These are phyloP conservation scores for Fusarium miscanthi DNA, from an alignment of 2,329 filamentous ascomycete genomes.

Conservation along the genomic window DNA sequence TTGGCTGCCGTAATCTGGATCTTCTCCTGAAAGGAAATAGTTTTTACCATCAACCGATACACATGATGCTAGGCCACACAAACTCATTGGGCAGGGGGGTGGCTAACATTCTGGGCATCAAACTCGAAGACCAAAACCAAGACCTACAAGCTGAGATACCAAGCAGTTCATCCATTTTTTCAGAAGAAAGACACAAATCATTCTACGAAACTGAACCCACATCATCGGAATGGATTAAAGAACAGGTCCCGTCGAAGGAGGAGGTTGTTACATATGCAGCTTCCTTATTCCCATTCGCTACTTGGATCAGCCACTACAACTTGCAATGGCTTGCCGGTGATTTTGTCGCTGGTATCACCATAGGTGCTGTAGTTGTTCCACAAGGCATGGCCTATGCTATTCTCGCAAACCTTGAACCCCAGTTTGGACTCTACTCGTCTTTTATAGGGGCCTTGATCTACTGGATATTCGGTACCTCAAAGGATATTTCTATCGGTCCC, in stretches of 20 bases:
- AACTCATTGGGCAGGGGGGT: slow-evolving; percentile 76
- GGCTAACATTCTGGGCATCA: slow-evolving; percentile 85
- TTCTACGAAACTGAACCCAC: slow-evolving; percentile 88
- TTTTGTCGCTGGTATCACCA: slow-evolving; percentile 77
- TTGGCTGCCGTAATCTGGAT: neutral
- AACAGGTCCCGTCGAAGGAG: slow-evolving; percentile 68
- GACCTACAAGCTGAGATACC: slow-evolving; percentile 69
- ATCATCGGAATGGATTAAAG: slow-evolving; percentile 75
- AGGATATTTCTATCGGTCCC: slow-evolving; percentile 97
- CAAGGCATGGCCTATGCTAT: slow-evolving; percentile 96
- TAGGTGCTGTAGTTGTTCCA: slow-evolving; percentile 82
- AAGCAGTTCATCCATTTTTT: slow-evolving; percentile 83
- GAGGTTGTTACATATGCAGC: slow-evolving; percentile 70
- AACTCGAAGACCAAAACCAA: slow-evolving; percentile 69
- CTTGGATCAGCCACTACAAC: slow-evolving; percentile 94
- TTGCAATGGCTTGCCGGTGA: slow-evolving; percentile 89
- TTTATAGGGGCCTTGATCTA: slow-evolving; percentile 96
- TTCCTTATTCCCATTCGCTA: slow-evolving; percentile 85
- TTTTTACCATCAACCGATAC: neutral
- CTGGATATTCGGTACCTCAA: slow-evolving; percentile 98
- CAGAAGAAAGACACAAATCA: slow-evolving; percentile 75
- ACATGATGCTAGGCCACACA: slow-evolving; percentile 31
- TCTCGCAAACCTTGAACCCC: slow-evolving; percentile 79
- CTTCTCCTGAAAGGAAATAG: neutral
- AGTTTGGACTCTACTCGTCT: slow-evolving; percentile 87